Base-by-base conservation (phyloP, 1,139 yeast species). In the Hansenula sp. region DNA sequence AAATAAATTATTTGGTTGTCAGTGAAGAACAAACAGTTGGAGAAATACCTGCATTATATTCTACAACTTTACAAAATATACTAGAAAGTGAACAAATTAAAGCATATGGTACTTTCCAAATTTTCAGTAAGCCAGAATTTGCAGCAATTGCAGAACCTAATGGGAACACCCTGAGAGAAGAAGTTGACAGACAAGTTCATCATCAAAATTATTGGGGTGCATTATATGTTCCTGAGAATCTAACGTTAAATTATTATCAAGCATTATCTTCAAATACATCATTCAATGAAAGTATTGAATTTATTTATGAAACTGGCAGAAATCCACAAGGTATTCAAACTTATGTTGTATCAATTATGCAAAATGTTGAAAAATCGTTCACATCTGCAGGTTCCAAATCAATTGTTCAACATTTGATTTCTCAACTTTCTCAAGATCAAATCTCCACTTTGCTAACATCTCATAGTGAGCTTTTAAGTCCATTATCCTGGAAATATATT, bases 401-500 rank as follows among this genome's bases (percentile, higher is more conserved):
- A 43, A 41, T 54, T 3, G 36, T 46, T 1, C 3, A 35, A 9
- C 36, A 42, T 2, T 6, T 61, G 44, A 37, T 52, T 3, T 16
- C 37, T 0, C 19, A 40, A 17, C 49, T 29, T 78, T 74, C 59
- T 56, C 59, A 40, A 61, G 62, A 15, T 76, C 79, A 11, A 2
- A 81, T 77, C 54, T 74, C 81, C 46, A 86, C 85, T 13, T 68
- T 81, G 43, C 79, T 82, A 59, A 79, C 74, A 55, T 68, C 80
- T 60, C 73, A 81, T 50, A 79, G 80, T 55, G 61, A 79, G 43
- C 74, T 84, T 39, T 7, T 43, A 29, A 9, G 39, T 21, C 8
- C 40, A 25, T 33, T 43, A 31, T 21, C 46, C 52, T 68, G 77
- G 47, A 38, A 49, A 3, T 60, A 51, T 39, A 48, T 49, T 11